Evolutionary conservation across 1,139 yeast genomes (phyloP), one percentile per base, ranked within the genome.

Genomic region (Saccharomyces hybrid): DNA sequence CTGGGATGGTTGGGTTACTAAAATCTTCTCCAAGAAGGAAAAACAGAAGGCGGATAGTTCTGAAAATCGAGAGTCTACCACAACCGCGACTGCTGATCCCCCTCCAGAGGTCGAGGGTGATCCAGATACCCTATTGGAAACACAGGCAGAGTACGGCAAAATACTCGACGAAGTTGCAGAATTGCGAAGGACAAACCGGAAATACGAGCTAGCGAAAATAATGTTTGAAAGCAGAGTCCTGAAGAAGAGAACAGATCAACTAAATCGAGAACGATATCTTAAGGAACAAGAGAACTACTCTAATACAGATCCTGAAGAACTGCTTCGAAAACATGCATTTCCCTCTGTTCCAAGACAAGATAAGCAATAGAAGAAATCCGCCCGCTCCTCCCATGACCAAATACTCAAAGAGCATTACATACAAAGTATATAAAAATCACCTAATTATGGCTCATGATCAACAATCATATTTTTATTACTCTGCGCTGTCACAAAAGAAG

Each of bases 171-270:
- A 14, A 53, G 63, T 52, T 60, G 65, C 47, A 52, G 64, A 41
- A 60, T 71, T 50, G 52, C 71, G 46, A 58, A 60, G 32, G 73
- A 67, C 62, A 63, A 70, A 57, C 80, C 76, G 82, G 57, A 70
- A 72, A 5, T 86, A 72, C 65, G 70, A 71, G 42, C 72, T 87
- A 55, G 75, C 83, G 61, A 74, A 75, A 52, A 78, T 76, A 52
- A 80, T 86, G 47, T 84, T 75, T 67, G 75, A 72, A 55, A 75
- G 78, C 55, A 69, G 95, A 53, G 60, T 82, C 70, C 59, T 71
- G 73, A 63, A 63, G 71, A 48, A 74, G 76, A 57, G 75, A 75
- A 16, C 76, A 72, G 59, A 65, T 68, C 34, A 70, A 72, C 48
- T 73, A 73, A 42, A 28, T 42, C 28, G 26, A 57, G 75, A 72